phyloP scores from a whole-genome alignment of 306 rosid genomes.

The Prunus mume region DNA sequence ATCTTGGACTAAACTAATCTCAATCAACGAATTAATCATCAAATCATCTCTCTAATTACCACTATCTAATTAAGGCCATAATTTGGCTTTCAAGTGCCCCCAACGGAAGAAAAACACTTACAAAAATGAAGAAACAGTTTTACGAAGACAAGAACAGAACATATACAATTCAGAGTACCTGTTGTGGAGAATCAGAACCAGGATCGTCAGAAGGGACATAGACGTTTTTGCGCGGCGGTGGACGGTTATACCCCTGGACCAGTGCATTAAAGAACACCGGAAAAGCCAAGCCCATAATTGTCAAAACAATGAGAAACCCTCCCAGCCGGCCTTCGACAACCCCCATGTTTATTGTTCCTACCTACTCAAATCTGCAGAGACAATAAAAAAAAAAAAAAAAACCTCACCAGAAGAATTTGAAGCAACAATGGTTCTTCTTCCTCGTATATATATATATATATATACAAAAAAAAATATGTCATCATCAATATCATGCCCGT shows the following conservation, averaged over 20 bases:
- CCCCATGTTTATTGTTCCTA: slow-evolving; percentile 13
- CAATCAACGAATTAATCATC: too few relatives aligned
- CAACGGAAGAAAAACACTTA: not conserved
- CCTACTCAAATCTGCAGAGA: not conserved
- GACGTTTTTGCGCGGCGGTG: slow-evolving; percentile 24
- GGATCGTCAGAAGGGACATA: slow-evolving; percentile 8
- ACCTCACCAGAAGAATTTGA: not conserved
- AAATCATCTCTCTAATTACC: not conserved
- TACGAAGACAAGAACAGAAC: not conserved
- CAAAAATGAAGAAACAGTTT: too few relatives aligned
- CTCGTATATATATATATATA: not conserved
- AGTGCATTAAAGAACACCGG: slow-evolving; percentile 3
- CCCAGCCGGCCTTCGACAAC: not conserved
- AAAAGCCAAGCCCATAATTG: slow-evolving; percentile 6
- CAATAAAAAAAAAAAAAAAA: too few relatives aligned
- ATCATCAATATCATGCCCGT: not conserved
- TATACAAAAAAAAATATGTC: too few relatives aligned
- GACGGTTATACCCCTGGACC: slow-evolving; percentile 37
- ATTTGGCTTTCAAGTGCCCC: not conserved
- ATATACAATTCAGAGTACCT: slow-evolving; percentile 20
- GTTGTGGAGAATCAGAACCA: slow-evolving; percentile 37
- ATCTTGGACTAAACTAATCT: not conserved
- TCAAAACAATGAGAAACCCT: slow-evolving; percentile 6
- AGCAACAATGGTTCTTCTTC: not conserved
- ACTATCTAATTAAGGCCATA: not conserved